phyloP scores from a whole-genome alignment of 2,329 filamentous ascomycete genomes.

The Alternaria dauci region DNA sequence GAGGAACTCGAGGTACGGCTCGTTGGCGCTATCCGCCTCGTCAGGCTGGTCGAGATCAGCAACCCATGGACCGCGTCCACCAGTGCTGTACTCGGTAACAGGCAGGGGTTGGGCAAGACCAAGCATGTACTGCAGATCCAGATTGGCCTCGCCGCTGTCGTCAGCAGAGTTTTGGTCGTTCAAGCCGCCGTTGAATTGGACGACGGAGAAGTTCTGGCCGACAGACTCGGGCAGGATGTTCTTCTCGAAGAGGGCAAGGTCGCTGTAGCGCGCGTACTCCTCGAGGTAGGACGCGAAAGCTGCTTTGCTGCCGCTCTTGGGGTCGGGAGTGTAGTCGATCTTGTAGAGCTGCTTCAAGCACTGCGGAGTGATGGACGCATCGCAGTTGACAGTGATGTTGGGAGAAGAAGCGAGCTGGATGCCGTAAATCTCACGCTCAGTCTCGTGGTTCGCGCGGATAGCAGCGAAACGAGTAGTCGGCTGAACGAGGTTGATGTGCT shows the following conservation, averaged over 20 bases:
- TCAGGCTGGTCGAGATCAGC: slow-evolving; percentile 57
- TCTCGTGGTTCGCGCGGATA: slow-evolving; percentile 30
- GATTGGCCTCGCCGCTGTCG: slow-evolving; percentile 63
- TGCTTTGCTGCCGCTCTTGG: slow-evolving; percentile 57
- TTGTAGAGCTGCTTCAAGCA: slow-evolving; percentile 62
- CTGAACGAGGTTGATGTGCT: slow-evolving; percentile 59
- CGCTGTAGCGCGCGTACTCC: slow-evolving; percentile 58
- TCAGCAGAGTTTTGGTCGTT: slow-evolving; percentile 33
- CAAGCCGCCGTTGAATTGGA: slow-evolving; percentile 37
- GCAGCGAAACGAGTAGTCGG: slow-evolving; percentile 62
- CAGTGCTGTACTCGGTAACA: slow-evolving; percentile 66
- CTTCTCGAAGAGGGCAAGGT: slow-evolving; percentile 55
- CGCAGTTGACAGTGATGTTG: slow-evolving; percentile 29
- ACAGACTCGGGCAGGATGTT: slow-evolving; percentile 49
- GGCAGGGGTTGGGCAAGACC: slow-evolving; percentile 63
- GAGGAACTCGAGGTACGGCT: slow-evolving; percentile 71
- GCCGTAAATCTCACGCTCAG: slow-evolving; percentile 28
- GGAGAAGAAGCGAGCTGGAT: slow-evolving; percentile 24
- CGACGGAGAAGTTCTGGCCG: slow-evolving; percentile 55
- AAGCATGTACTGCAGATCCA: slow-evolving; percentile 69
- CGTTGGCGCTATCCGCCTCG: slow-evolving; percentile 62
- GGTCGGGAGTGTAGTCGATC: slow-evolving; percentile 57
- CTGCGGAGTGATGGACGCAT: slow-evolving; percentile 53
- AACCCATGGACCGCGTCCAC: slow-evolving; percentile 62
- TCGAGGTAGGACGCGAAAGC: slow-evolving; percentile 64